These are phyloP conservation scores for Trypanosomatidae sp. DNA, from an alignment of 208 protist species.

Conservation along the genomic window DNA sequence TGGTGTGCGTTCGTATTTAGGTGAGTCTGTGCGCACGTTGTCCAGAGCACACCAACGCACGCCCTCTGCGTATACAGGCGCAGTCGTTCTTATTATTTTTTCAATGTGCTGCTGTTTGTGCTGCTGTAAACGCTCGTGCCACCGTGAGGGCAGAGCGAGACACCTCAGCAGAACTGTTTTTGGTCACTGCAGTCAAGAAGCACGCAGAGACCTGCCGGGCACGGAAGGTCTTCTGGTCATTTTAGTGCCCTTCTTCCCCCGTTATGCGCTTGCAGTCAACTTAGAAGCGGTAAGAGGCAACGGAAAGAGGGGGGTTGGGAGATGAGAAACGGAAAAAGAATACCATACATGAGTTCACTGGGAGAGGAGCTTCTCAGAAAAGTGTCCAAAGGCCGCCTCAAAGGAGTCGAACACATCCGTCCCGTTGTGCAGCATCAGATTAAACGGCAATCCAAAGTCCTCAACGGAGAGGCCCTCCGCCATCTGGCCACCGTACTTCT, in stretches of 20 bases:
- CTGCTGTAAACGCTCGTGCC: background rate
- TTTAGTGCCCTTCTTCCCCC: background rate
- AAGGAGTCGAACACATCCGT: conserved; percentile 65
- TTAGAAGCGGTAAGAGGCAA: background rate
- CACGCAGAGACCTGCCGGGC: background rate
- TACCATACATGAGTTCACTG: background rate
- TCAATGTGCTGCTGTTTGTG: background rate
- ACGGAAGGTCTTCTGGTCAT: background rate
- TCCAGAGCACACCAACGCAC: background rate
- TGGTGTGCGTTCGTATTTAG: background rate
- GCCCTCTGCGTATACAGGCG: background rate
- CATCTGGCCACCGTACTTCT: conserved; percentile 68
- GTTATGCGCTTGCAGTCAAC: background rate
- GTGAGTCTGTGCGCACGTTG: background rate
- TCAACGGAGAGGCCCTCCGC: conserved; percentile 50
- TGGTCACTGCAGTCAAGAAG: background rate
- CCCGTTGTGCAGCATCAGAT: conserved; percentile 75
- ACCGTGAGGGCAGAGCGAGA: background rate
- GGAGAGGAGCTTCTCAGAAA: conserved; percentile 14
- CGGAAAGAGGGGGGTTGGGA: background rate
- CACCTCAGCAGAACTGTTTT: background rate
- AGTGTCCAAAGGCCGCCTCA: conserved; percentile 63
- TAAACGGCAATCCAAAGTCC: conserved; percentile 78
- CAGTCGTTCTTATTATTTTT: background rate
- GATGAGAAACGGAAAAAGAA: background rate